These are phyloP conservation scores for Rubia tinctorum DNA, from an alignment of 305 asterid genomes.

Conservation along the genomic window DNA sequence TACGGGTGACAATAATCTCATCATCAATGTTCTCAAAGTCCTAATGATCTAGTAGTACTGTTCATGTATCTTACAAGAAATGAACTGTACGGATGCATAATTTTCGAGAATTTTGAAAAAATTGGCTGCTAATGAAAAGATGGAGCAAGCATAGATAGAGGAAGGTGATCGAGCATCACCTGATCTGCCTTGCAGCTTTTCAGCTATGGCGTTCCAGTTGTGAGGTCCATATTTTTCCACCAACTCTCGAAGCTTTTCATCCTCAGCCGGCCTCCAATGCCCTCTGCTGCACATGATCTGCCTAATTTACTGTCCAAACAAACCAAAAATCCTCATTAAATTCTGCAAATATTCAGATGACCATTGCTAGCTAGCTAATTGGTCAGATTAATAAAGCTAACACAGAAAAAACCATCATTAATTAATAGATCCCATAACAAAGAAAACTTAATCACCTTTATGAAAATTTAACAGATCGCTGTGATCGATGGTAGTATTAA, in stretches of 20 bases:
- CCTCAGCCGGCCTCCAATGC: conserved; percentile 94
- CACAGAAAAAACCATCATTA: too few relatives aligned
- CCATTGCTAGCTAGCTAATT: background rate
- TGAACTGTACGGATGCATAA: background rate
- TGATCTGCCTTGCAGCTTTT: conserved; percentile 95
- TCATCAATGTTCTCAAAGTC: background rate
- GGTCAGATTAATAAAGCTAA: background rate
- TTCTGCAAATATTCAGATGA: background rate
- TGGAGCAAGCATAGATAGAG: background rate
- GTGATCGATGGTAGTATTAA: background rate
- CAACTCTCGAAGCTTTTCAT: conserved; percentile 55
- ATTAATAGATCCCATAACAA: background rate
- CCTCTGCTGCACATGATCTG: conserved; percentile 43
- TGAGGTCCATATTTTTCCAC: conserved; percentile 65
- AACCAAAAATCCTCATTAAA: background rate
- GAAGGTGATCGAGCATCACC: conserved; percentile 28
- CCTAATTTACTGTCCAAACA: background rate
- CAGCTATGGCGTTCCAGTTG: conserved; percentile 96
- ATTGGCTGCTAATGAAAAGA: background rate
- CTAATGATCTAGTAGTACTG: conserved; percentile 5
- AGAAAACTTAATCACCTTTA: too few relatives aligned
- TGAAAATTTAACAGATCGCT: background rate
- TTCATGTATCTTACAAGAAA: background rate
- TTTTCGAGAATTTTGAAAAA: too few relatives aligned
- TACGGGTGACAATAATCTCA: background rate